Evolutionary conservation across 495 filamentous ascomycete species (phyloP).

Genomic region (Aspergillus haitiensis): DNA sequence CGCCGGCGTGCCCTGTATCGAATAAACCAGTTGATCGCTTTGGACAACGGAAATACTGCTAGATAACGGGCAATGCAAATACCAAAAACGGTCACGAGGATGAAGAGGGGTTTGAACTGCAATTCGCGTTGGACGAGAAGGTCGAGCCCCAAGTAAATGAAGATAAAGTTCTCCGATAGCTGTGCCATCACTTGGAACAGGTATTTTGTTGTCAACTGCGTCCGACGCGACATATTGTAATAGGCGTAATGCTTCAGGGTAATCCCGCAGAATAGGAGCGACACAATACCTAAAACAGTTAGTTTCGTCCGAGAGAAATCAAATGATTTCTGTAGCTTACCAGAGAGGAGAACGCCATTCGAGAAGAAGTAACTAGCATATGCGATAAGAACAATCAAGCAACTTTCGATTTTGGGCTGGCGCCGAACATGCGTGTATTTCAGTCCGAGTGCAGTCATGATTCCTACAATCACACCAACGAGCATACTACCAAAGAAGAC

Average conservation of each 20-base stretch:
- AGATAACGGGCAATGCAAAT: conserved; percentile 91
- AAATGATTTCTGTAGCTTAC: conserved; percentile 51
- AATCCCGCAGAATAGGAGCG: conserved; percentile 94
- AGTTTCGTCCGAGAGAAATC: background rate
- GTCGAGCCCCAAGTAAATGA: conserved; percentile 94
- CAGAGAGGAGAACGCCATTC: conserved; percentile 90
- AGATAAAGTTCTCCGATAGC: conserved; percentile 98
- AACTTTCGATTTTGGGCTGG: conserved; percentile 95
- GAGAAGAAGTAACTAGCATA: conserved; percentile 98
- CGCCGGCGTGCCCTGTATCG: conserved; percentile 80
- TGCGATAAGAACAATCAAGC: conserved; percentile 86
- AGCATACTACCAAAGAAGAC: conserved; percentile 94
- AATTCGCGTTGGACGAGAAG: conserved; percentile 86
- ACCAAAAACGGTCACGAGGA: conserved; percentile 84
- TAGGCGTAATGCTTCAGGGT: conserved; percentile 98
- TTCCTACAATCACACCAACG: conserved; percentile 83
- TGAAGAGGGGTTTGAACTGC: conserved; percentile 94
- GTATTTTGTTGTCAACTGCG: conserved; percentile 97
- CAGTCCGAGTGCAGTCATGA: conserved; percentile 79
- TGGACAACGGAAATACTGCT: conserved; percentile 90
- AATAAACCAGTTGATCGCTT: conserved; percentile 89
- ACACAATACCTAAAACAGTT: conserved; percentile 78
- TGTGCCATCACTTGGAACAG: conserved; percentile 94
- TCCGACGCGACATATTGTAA: conserved; percentile 98
- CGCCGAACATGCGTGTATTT: conserved; percentile 92